phyloP scores from a whole-genome alignment of 2,329 filamentous ascomycete genomes.

The Paraphoma chrysanthemicola region DNA sequence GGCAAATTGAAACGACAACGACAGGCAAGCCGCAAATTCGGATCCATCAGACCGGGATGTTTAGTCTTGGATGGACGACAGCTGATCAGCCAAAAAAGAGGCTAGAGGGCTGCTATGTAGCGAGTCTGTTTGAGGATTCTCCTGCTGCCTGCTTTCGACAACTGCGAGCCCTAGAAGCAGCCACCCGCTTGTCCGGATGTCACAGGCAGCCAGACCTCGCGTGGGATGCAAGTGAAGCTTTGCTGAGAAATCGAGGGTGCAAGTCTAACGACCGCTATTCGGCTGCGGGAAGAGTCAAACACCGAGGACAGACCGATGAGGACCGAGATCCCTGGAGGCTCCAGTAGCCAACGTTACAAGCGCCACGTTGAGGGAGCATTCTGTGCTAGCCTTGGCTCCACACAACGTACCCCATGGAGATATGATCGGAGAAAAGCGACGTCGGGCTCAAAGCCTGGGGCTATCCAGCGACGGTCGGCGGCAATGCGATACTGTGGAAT shows the following conservation, averaged over 20 bases:
- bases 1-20: constrained; percentile 7
- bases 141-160: background rate
- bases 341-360: constrained; percentile 1
- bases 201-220: background rate
- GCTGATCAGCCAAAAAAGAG: constrained; percentile 8
- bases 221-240: background rate
- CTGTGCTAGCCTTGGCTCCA: background rate
- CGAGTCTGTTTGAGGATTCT: background rate
- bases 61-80: constrained; percentile 3
- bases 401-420: background rate
- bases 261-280: constrained; percentile 8
- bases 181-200: constrained; percentile 7
- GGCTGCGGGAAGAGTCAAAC: constrained; percentile 17
- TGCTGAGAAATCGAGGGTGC: constrained; percentile 4
- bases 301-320: constrained; percentile 16
- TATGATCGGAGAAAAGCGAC: constrained; percentile 1
- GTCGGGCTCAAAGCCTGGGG: background rate
- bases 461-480: background rate
- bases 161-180: constrained; percentile 5
- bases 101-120: constrained; percentile 3
- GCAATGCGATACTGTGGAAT: background rate
- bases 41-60: constrained; percentile 2
- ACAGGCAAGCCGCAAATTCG: constrained; percentile 11
- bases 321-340: constrained; percentile 3
- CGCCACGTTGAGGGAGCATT: background rate